Conservation (phyloP, 257 asterid species). For the Ballota nigra region DNA sequence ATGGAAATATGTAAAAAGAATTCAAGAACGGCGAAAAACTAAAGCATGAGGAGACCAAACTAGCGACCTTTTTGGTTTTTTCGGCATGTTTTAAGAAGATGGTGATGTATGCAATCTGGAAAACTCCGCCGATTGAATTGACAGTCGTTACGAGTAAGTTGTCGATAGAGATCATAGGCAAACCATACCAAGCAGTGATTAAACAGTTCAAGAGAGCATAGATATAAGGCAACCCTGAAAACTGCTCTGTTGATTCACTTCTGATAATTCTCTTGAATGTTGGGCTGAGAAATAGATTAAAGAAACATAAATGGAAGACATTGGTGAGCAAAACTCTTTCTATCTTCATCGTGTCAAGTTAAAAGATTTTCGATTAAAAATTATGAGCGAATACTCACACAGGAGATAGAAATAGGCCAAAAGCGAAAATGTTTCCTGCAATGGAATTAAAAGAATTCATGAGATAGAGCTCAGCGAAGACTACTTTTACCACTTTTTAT, state of each 20-base stretch:
- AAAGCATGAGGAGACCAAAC: background rate
- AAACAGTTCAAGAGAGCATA: constrained; percentile 63
- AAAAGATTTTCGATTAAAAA: background rate
- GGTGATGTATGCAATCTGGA: constrained; percentile 46
- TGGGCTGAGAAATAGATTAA: constrained; percentile 36
- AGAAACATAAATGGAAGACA: background rate
- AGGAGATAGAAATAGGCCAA: constrained; percentile 66
- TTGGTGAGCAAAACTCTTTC: background rate
- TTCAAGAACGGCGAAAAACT: background rate
- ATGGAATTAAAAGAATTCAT: constrained; percentile 17
- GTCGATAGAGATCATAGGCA: constrained; percentile 53
- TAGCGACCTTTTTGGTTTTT: constrained; percentile 39
- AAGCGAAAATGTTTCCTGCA: constrained; percentile 69
- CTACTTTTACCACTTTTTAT: too few relatives aligned
- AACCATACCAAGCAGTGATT: constrained; percentile 70
- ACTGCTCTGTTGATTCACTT: constrained; percentile 57
- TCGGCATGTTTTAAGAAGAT: constrained; percentile 50
- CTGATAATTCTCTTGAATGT: constrained; percentile 60
- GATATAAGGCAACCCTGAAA: constrained; percentile 61
- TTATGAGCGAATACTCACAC: constrained; percentile 40
- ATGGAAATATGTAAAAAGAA: background rate
- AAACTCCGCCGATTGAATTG: constrained; percentile 54
- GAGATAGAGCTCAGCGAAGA: constrained; percentile 10
- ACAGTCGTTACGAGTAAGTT: constrained; percentile 56
- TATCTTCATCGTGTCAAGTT: background rate